Evolutionary conservation across 768 basidiomycete genomes (phyloP).

Genomic region (Russula sp.): DNA sequence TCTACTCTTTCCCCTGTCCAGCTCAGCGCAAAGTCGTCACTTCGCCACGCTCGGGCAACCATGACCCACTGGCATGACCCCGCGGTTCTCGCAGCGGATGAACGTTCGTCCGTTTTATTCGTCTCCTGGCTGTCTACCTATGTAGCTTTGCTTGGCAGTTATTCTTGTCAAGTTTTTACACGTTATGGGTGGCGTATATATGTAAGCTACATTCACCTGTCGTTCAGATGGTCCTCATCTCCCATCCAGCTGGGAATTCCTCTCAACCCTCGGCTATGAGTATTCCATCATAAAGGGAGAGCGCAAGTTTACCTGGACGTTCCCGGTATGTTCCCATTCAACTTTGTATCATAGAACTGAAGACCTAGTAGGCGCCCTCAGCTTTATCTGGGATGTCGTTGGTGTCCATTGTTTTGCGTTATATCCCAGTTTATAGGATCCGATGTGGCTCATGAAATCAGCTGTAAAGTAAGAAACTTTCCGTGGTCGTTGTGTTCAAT

Average conservation of each 20-base stretch:
- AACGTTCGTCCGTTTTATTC: neutral
- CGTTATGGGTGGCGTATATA: conserved; percentile 22
- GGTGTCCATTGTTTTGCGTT: conserved; percentile 8
- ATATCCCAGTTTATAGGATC: neutral
- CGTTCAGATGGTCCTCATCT: neutral
- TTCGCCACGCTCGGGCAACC: no score
- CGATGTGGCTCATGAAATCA: neutral
- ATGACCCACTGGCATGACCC: conserved; percentile 20
- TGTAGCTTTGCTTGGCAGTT: neutral
- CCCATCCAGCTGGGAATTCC: conserved; percentile 20
- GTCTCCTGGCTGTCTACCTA: neutral
- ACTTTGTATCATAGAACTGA: neutral
- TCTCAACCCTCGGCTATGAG: conserved; percentile 18
- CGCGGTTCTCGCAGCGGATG: neutral
- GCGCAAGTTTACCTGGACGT: conserved; percentile 22
- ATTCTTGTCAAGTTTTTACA: conserved; percentile 15
- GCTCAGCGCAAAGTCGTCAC: neutral
- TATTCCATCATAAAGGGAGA: conserved; percentile 12
- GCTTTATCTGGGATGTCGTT: conserved; percentile 26
- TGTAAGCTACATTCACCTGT: conserved; percentile 7
- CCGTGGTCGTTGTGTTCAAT: neutral
- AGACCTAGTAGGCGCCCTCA: neutral
- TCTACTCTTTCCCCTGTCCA: neutral
- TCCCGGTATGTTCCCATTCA: conserved; percentile 13
- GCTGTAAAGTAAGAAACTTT: conserved; percentile 14